Conservation (phyloP, 768 basidiomycete species). For the Clitopilus passeckerianus region DNA sequence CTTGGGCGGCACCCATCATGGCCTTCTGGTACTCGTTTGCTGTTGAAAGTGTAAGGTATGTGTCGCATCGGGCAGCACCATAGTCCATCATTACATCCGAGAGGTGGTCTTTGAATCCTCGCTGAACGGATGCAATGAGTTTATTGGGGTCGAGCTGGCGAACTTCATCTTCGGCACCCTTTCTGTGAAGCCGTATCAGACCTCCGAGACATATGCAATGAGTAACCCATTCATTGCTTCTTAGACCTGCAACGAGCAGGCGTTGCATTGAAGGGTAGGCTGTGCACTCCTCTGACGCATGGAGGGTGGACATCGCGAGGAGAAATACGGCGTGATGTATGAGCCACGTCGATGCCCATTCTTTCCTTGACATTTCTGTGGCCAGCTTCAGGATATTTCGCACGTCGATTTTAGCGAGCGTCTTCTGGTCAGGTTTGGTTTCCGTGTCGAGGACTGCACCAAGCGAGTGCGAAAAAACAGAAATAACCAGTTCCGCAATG, state of each 20-base stretch:
- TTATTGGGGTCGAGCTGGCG: constrained; percentile 42
- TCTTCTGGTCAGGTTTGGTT: constrained; percentile 28
- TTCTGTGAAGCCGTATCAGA: constrained; percentile 44
- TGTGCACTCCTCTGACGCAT: constrained; percentile 40
- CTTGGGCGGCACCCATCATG: constrained; percentile 44
- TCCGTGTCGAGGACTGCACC: constrained; percentile 36
- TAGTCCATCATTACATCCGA: constrained; percentile 42
- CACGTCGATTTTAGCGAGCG: constrained; percentile 37
- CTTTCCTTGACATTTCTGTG: constrained; percentile 37
- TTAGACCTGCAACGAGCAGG: constrained; percentile 52
- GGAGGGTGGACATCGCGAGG: constrained; percentile 34
- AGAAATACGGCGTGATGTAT: constrained; percentile 51
- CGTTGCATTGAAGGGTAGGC: constrained; percentile 36
- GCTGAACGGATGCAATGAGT: constrained; percentile 35
- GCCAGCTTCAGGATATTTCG: constrained; percentile 36
- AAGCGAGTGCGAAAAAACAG: constrained; percentile 48
- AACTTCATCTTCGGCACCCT: constrained; percentile 38
- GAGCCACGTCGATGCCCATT: constrained; percentile 32
- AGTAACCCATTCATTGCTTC: constrained; percentile 48
- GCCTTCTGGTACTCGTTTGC: constrained; percentile 43
- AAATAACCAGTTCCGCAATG: constrained; percentile 45
- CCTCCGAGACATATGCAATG: constrained; percentile 50
- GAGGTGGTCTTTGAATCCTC: constrained; percentile 42
- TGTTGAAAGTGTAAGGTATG: constrained; percentile 33
- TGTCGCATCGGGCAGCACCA: constrained; percentile 43